These are phyloP conservation scores for Chlorociboria aeruginascens DNA, from an alignment of 495 filamentous ascomycete genomes.

Conservation along the genomic window DNA sequence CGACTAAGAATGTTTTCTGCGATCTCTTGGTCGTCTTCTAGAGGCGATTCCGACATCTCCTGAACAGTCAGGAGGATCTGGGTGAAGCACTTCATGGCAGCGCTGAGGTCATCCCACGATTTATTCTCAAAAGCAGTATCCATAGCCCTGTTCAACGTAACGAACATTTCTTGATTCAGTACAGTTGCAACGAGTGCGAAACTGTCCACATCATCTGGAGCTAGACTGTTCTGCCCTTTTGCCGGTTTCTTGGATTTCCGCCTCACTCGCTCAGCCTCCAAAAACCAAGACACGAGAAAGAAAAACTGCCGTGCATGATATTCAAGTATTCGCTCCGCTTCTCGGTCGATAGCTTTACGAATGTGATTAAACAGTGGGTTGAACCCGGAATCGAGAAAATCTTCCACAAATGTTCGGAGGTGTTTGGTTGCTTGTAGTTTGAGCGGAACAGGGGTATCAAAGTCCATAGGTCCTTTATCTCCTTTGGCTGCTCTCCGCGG, in stretches of 20 bases:
- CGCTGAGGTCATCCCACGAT: constrained; percentile 73
- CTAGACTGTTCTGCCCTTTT: constrained; percentile 28
- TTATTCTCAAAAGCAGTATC: constrained; percentile 68
- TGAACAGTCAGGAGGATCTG: constrained; percentile 85
- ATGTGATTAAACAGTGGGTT: constrained; percentile 85
- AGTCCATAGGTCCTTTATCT: constrained; percentile 57
- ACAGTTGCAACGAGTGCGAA: constrained; percentile 83
- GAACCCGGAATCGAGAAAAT: constrained; percentile 91
- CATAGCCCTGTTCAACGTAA: constrained; percentile 75
- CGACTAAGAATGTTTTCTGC: constrained; percentile 95
- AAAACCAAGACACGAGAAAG: constrained; percentile 88
- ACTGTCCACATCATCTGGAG: constrained; percentile 51
- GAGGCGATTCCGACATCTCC: constrained; percentile 74
- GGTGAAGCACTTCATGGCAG: constrained; percentile 83
- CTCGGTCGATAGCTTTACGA: constrained; percentile 80
- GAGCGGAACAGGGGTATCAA: constrained; percentile 59
- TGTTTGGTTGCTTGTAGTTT: constrained; percentile 56
- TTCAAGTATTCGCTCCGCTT: constrained; percentile 69
- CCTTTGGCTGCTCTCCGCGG: constrained; percentile 52
- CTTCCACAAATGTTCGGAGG: constrained; percentile 73
- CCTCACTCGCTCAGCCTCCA: constrained; percentile 74
- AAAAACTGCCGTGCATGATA: constrained; percentile 75
- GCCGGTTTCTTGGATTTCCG: constrained; percentile 41
- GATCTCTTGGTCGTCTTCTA: constrained; percentile 94
- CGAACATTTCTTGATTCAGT: constrained; percentile 84